Conservation (phyloP, 2,329 filamentous ascomycete species). For the Volutella citrinella region DNA sequence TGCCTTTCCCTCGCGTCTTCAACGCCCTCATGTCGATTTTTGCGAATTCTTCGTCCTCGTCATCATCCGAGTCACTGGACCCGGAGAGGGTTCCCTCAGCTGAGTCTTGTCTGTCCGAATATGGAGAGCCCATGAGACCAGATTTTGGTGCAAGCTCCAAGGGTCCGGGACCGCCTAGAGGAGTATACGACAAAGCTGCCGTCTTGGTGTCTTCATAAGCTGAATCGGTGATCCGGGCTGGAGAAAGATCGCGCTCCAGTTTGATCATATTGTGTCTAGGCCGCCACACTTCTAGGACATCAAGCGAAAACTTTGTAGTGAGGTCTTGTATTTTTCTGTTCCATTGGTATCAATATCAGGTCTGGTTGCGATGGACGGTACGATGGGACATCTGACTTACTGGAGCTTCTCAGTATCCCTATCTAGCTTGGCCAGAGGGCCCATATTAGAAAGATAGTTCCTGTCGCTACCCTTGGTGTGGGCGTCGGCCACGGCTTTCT, state of each 20-base stretch:
- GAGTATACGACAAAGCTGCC: too few species aligned
- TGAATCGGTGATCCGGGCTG: too few species aligned
- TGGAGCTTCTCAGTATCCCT: slow-evolving; percentile 30
- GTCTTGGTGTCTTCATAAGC: too few species aligned
- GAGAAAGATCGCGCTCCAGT: too few species aligned
- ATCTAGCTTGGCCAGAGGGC: slow-evolving; percentile 28
- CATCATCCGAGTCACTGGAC: slow-evolving; percentile 30
- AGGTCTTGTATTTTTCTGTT: slow-evolving; percentile 33
- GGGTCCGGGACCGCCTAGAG: too few species aligned
- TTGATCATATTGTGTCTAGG: too few species aligned
- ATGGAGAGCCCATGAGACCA: slow-evolving; percentile 20
- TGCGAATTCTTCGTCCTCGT: slow-evolving; percentile 34
- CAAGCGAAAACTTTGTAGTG: slow-evolving; percentile 31
- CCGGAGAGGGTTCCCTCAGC: slow-evolving; percentile 19
- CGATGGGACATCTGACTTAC: too few species aligned
- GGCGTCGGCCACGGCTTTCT: slow-evolving; percentile 23
- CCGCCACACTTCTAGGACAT: slow-evolving; percentile 33
- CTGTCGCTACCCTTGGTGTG: slow-evolving; percentile 24
- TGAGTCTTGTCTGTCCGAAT: slow-evolving; percentile 11
- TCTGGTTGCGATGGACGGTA: too few species aligned
- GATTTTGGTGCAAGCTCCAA: too few species aligned
- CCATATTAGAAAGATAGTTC: slow-evolving; percentile 27
- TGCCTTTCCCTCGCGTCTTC: slow-evolving; percentile 37
- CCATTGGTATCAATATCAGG: slow-evolving; percentile 14
- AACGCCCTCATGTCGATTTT: slow-evolving; percentile 38